Conservation (phyloP, 208 protist species). For the Leishmania lainsoni region DNA sequence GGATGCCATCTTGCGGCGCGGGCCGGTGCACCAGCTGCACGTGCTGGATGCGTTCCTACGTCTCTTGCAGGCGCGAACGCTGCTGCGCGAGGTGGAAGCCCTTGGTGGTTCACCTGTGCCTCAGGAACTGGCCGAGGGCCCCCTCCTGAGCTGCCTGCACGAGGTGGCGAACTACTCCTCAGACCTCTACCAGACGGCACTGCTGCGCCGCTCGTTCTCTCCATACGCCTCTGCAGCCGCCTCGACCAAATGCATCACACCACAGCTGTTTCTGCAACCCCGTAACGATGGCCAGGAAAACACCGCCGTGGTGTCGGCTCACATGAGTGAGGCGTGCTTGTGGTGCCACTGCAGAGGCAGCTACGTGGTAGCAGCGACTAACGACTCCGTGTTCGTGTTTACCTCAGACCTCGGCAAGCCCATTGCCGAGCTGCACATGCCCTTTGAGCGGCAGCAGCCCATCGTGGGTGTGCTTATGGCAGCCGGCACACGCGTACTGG, state of each 20-base stretch:
- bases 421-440: slow-evolving; percentile 50
- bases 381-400: slow-evolving; percentile 60
- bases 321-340: slow-evolving; percentile 23
- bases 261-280: slow-evolving; percentile 64
- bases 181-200: slow-evolving; percentile 65
- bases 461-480: slow-evolving; percentile 67
- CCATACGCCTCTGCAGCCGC: slow-evolving; percentile 43
- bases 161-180: slow-evolving; percentile 55
- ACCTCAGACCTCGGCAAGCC: slow-evolving; percentile 40
- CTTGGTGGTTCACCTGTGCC: slow-evolving; percentile 31
- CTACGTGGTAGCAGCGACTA: slow-evolving; percentile 59
- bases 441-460: slow-evolving; percentile 62
- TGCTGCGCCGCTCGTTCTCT: slow-evolving; percentile 54
- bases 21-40: slow-evolving; percentile 35
- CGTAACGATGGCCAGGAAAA: slow-evolving; percentile 64
- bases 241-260: slow-evolving; percentile 28
- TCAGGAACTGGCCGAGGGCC: slow-evolving; percentile 37
- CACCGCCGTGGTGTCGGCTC: slow-evolving; percentile 38
- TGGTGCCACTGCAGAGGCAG: slow-evolving; percentile 53
- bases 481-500: slow-evolving; percentile 63
- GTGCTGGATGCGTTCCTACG: slow-evolving; percentile 69
- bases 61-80: slow-evolving; percentile 53
- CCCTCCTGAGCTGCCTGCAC: slow-evolving; percentile 44
- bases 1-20: slow-evolving; percentile 50
- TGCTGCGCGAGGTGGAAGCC: slow-evolving; percentile 59